phyloP scores from a whole-genome alignment of 2,329 filamentous ascomycete genomes.

The Trichoderma aggressivum region DNA sequence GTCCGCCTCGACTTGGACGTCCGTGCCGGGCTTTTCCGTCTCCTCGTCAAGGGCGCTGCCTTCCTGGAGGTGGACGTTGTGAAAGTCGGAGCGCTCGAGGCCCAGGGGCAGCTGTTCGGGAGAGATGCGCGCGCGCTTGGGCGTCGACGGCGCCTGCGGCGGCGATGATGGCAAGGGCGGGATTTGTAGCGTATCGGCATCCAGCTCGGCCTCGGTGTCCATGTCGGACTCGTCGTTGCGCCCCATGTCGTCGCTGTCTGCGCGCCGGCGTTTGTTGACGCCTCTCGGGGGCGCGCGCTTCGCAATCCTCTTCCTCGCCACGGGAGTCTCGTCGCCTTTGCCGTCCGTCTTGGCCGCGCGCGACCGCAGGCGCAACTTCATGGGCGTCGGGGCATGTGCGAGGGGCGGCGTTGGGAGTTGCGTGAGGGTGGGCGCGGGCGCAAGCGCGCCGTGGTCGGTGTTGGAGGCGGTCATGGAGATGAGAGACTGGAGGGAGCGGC shows the following conservation, averaged over 20 bases:
- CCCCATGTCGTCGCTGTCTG: slow-evolving; percentile 44
- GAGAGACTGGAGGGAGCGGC: slow-evolving; percentile 59
- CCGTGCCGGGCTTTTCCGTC: slow-evolving; percentile 30
- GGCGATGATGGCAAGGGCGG: not conserved
- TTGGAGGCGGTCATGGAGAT: slow-evolving; percentile 31
- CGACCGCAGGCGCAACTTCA: slow-evolving; percentile 55
- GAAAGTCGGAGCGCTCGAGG: slow-evolving; percentile 56
- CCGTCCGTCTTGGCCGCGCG: slow-evolving; percentile 32
- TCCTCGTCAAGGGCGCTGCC: slow-evolving; percentile 28
- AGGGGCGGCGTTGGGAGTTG: slow-evolving; percentile 57
- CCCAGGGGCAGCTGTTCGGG: slow-evolving; percentile 59
- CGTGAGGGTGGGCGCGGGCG: slow-evolving; percentile 31
- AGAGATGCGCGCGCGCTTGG: slow-evolving; percentile 58
- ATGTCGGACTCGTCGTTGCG: slow-evolving; percentile 34
- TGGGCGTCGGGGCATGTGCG: slow-evolving; percentile 46
- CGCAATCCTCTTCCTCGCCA: slow-evolving; percentile 44
- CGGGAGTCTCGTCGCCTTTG: slow-evolving; percentile 4
- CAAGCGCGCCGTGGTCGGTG: slow-evolving; percentile 22
- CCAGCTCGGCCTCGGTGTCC: slow-evolving; percentile 32
- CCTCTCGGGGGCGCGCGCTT: slow-evolving; percentile 50
- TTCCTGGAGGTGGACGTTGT: slow-evolving; percentile 43
- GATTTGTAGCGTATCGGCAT: slow-evolving; percentile 11
- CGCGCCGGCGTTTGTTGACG: slow-evolving; percentile 52
- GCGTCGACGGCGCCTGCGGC: slow-evolving; percentile 46
- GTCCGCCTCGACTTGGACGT: slow-evolving; percentile 44